phyloP scores from a whole-genome alignment of 352 stramenopile species.

The Phytophthora chlamydospora region DNA sequence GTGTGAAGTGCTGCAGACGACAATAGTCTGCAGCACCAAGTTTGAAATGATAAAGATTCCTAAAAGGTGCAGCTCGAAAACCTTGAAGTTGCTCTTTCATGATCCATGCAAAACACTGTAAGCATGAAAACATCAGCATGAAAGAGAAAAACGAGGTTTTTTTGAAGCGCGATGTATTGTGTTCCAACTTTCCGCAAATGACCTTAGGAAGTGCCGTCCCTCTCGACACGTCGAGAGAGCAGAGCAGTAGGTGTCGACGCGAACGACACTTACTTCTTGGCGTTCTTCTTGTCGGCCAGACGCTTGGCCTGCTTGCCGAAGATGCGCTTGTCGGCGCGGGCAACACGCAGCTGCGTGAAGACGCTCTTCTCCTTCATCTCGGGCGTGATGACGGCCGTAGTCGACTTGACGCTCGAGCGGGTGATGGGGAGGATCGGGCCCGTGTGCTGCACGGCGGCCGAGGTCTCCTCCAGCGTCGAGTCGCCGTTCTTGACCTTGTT shows the following conservation, averaged over 20 bases:
- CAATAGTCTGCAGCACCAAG: constrained; percentile 2
- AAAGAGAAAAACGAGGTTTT: constrained; percentile 10
- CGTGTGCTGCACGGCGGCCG: constrained; percentile 92
- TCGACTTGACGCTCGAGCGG: constrained; percentile 79
- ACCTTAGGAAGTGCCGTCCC: constrained; percentile 38
- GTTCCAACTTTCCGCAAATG: constrained; percentile 73
- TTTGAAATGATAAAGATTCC: not conserved
- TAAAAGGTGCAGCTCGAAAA: not conserved
- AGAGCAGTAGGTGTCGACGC: constrained; percentile 30
- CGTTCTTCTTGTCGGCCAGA: constrained; percentile 85
- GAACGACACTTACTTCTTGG: constrained; percentile 70
- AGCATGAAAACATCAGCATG: no score
- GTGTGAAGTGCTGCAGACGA: constrained; percentile 24
- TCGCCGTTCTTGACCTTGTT: constrained; percentile 97
- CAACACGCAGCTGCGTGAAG: constrained; percentile 84
- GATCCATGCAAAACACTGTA: no score
- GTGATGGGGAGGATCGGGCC: constrained; percentile 81
- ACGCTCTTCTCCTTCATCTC: constrained; percentile 88
- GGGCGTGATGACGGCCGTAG: constrained; percentile 81
- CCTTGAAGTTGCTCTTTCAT: not conserved
- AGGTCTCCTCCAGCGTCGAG: constrained; percentile 89
- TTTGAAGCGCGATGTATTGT: constrained; percentile 61
- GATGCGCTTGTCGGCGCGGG: constrained; percentile 86
- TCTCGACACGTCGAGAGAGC: constrained; percentile 21
- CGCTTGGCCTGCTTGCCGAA: constrained; percentile 91